A percentile compares a stretch with the other conserved stretches of the same genome.
Evolutionary conservation across 148 eudicot species (phyloP).

Genomic region (Persicaria maculosa): DNA sequence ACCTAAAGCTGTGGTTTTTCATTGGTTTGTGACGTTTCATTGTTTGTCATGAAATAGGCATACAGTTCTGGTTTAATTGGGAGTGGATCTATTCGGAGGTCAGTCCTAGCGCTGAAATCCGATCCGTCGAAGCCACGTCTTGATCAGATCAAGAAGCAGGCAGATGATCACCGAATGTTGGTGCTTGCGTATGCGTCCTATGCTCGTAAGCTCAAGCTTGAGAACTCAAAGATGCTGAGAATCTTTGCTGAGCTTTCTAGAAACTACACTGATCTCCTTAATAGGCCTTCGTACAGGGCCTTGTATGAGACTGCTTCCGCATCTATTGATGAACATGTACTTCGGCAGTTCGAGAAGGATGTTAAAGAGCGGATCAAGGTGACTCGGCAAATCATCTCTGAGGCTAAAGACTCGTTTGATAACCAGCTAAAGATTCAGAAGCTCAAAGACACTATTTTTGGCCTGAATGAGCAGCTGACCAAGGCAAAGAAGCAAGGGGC

Average conservation of each 20-base stretch:
- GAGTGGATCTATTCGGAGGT: slow-evolving; percentile 25
- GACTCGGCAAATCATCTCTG: slow-evolving; percentile 22
- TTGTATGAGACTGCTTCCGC: slow-evolving; percentile 14
- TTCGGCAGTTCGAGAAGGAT: slow-evolving; percentile 27
- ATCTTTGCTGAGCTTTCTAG: slow-evolving; percentile 45
- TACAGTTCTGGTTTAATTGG: slow-evolving; percentile 11
- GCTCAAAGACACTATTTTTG: slow-evolving; percentile 20
- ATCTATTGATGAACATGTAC: neutral
- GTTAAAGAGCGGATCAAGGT: slow-evolving; percentile 27
- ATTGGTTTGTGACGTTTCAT: slow-evolving; percentile 5
- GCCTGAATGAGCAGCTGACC: slow-evolving; percentile 21
- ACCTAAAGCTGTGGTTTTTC: neutral
- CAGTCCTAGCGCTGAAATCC: slow-evolving; percentile 41
- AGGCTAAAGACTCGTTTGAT: slow-evolving; percentile 30
- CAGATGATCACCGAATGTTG: slow-evolving; percentile 44
- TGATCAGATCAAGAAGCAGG: slow-evolving; percentile 60
- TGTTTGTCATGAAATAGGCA: slow-evolving; percentile 2
- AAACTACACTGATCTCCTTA: slow-evolving; percentile 44
- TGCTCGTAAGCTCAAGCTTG: slow-evolving; percentile 64
- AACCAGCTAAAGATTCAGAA: slow-evolving; percentile 25
- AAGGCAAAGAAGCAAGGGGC: slow-evolving; percentile 31
- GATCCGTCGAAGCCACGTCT: slow-evolving; percentile 55
- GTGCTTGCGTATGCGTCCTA: slow-evolving; percentile 51
- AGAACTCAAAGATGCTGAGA: slow-evolving; percentile 53
- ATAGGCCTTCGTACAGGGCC: slow-evolving; percentile 27